Percentiles rank a stretch among this genome's conserved stretches.
phyloP scores from a whole-genome alignment of 2,329 filamentous ascomycete genomes.

The Verticillium zaregamsianum region DNA sequence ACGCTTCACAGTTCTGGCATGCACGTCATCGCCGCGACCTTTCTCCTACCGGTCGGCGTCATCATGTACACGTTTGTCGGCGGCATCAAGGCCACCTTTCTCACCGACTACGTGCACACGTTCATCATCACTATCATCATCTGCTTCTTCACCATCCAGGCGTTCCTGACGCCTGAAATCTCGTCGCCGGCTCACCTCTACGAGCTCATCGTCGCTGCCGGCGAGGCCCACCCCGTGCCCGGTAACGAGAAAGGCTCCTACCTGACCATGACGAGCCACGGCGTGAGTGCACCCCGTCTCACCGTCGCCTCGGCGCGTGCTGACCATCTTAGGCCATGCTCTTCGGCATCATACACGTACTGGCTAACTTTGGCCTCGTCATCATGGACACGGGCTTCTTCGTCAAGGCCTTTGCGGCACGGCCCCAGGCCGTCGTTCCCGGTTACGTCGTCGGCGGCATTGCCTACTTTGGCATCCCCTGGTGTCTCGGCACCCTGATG shows the following conservation, averaged over 20 bases:
- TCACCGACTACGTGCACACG: conserved; percentile 52
- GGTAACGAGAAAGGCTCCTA: conserved; percentile 52
- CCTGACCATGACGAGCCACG: conserved; percentile 42
- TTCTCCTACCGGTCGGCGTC: conserved; percentile 34
- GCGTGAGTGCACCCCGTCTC: neutral
- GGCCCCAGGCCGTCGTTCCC: conserved; percentile 40
- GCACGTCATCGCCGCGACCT: conserved; percentile 45
- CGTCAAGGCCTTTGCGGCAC: conserved; percentile 46
- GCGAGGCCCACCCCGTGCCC: conserved; percentile 36
- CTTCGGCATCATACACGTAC: conserved; percentile 44
- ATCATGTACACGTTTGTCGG: conserved; percentile 34
- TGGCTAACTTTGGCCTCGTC: conserved; percentile 47
- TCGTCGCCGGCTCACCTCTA: conserved; percentile 44
- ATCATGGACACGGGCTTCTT: conserved; percentile 53
- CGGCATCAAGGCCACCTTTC: conserved; percentile 34
- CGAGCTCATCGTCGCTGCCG: conserved; percentile 42
- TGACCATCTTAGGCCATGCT: conserved; percentile 33
- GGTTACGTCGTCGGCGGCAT: conserved; percentile 53
- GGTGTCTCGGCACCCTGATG: conserved; percentile 47
- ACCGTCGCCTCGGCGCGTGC: neutral
- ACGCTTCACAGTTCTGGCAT: conserved; percentile 36
- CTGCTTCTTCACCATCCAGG: conserved; percentile 36
- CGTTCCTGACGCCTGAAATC: conserved; percentile 41
- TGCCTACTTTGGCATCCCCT: conserved; percentile 50
- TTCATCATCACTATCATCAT: conserved; percentile 50